Conservation (phyloP, 2,329 filamentous ascomycete genomes). For the Beauveria caledonica region DNA sequence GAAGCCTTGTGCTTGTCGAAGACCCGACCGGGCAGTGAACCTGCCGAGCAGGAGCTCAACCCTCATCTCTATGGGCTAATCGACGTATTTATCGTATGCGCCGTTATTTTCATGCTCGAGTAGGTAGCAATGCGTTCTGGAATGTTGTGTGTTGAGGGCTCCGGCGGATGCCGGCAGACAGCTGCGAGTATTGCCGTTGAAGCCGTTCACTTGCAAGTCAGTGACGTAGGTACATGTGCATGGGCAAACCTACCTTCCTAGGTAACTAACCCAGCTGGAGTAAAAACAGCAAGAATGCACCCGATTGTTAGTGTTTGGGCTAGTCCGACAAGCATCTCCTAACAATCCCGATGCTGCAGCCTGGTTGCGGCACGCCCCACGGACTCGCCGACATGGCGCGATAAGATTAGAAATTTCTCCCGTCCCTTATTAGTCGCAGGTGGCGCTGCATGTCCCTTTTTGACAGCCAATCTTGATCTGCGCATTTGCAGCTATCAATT, state of each 20-base stretch:
- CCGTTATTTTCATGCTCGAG: conserved; percentile 5
- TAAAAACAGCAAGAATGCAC: background rate
- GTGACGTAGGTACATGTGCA: background rate
- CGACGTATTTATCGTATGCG: background rate
- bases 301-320: background rate
- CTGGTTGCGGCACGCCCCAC: conserved; percentile 3
- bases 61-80: conserved; percentile 35
- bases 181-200: background rate
- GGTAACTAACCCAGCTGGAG: background rate
- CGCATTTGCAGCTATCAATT: background rate
- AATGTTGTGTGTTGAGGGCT: background rate
- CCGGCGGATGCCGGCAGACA: conserved; percentile 4
- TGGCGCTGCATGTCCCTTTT: conserved; percentile 2
- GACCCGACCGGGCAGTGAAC: conserved; percentile 32
- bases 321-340: background rate
- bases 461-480: conserved; percentile 4
- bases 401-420: conserved; percentile 15
- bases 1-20: conserved; percentile 21
- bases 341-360: background rate
- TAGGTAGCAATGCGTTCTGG: background rate
- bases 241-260: background rate
- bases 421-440: background rate
- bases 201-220: background rate
- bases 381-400: conserved; percentile 8
- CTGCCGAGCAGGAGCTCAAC: conserved; percentile 34